Base-by-base conservation (phyloP, 371 early-diverging fungal genomes). In the Mucor lusitanicus region DNA sequence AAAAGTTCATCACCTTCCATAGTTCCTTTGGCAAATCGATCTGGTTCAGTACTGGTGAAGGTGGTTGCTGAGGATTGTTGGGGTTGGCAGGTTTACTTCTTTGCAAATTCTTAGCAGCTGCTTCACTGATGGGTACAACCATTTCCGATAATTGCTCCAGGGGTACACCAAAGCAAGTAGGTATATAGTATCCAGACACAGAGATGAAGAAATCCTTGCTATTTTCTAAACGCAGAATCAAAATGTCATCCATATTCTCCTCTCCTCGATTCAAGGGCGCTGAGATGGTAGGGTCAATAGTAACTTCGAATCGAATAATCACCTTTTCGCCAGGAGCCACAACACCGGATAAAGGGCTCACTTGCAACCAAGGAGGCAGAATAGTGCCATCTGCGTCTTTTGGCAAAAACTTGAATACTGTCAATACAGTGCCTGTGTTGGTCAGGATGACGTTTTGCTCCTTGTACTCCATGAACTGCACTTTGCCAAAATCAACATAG, bases 201-300 rank as follows among this genome's bases (percentile, higher is more conserved):
- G 88, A 78, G 5, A 97, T 79, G 69, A 97, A 97, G 61, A 88
- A 90, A 64, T 96, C 96, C 48, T 91, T 91, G 27, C 94, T 92
- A 25, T 91, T 87, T 50, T 90, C 90, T 53, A 92, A 69, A 50
- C 93, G 90, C 17, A 97, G 69, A n/a, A 96, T 88, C 33, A 96
- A 69, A 19, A 93, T 92, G 60, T 93, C 95, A 6, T 90, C 85
- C 57, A 95, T 76, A 4, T 82, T 72, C 37, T 91, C 88, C 15
- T 70, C 59, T 13, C 86, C 89, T 5, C 82, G 80, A 69, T 92
- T 97, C 57, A 95, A 85, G 1, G 84, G 58, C 0, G 88, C 80
- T 0, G 93, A 90, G 0, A 86, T 86, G 27, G 71, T 74, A 15
- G 85, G 81, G 66, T 91, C 89, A 0, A 95, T 90, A 25, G 87